phyloP scores from a whole-genome alignment of 1,284 basidiomycete species.

The Boletus semigastroideus region DNA sequence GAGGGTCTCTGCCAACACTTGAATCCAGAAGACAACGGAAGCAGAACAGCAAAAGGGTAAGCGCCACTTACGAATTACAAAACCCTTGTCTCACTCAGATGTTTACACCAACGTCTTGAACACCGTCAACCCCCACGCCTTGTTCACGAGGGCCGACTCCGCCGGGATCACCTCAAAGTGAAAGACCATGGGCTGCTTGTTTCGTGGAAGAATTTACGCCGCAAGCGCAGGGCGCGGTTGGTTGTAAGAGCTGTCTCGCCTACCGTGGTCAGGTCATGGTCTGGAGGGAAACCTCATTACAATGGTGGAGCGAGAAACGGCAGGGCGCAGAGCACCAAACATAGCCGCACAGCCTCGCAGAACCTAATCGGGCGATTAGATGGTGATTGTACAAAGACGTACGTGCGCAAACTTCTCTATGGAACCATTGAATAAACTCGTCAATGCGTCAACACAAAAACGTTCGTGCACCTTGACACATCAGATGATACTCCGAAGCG shows the following conservation, averaged over 20 bases:
- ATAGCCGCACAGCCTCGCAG: background rate
- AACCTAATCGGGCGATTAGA: conserved; percentile 17
- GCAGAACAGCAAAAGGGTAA: background rate
- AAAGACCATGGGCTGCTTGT: conserved; percentile 69
- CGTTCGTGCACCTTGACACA: background rate
- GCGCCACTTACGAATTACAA: conserved; percentile 57
- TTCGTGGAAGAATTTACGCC: conserved; percentile 58
- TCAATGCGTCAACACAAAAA: conserved; percentile 53
- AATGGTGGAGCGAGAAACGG: conserved; percentile 1
- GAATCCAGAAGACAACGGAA: background rate
- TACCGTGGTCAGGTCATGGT: conserved; percentile 60
- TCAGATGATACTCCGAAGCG: conserved; percentile 17
- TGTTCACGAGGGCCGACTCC: conserved; percentile 40
- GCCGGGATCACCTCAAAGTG: conserved; percentile 57
- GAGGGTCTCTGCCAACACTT: background rate
- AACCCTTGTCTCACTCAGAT: conserved; percentile 54
- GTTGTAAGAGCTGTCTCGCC: conserved; percentile 62
- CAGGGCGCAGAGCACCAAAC: background rate
- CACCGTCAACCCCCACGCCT: conserved; percentile 54
- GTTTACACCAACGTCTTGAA: conserved; percentile 60
- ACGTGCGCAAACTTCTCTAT: conserved; percentile 55
- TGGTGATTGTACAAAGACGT: conserved; percentile 26
- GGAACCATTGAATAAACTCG: conserved; percentile 70
- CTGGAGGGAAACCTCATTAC: conserved; percentile 29
- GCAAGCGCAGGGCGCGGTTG: conserved; percentile 50